Conservation (phyloP, 2,329 filamentous ascomycete genomes). For the Aspergillus novofumigatus region DNA sequence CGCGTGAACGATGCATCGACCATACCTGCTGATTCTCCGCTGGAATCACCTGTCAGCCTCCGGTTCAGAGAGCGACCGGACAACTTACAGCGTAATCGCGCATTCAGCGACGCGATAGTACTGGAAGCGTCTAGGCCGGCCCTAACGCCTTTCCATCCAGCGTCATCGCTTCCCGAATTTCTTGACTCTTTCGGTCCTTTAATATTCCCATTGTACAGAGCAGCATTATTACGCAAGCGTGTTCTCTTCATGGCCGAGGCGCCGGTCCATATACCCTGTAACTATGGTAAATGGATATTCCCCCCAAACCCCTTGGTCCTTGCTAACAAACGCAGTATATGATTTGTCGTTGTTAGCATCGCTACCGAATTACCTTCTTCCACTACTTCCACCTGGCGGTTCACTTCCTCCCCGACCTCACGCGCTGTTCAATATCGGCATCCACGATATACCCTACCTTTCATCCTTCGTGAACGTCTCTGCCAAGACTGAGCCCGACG, state of each 20-base stretch:
- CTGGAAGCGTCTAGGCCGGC: constrained; percentile 48
- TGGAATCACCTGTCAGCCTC: constrained; percentile 50
- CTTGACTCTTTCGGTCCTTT: constrained; percentile 84
- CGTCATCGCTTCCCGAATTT: constrained; percentile 72
- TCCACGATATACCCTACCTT: constrained; percentile 84
- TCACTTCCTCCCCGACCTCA: constrained; percentile 62
- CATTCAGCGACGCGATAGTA: constrained; percentile 41
- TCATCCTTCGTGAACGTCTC: constrained; percentile 57
- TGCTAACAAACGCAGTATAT: constrained; percentile 62
- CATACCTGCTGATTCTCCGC: constrained; percentile 43
- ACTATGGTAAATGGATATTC: constrained; percentile 69
- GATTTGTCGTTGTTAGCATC: constrained; percentile 89
- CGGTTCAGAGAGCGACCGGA: constrained; percentile 45
- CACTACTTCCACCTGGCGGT: constrained; percentile 61
- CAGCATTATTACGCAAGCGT: constrained; percentile 78
- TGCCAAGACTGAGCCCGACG: constrained; percentile 36
- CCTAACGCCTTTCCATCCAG: constrained; percentile 77
- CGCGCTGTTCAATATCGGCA: constrained; percentile 87
- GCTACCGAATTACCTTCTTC: constrained; percentile 69
- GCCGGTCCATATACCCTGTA: constrained; percentile 79
- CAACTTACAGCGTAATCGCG: constrained; percentile 28
- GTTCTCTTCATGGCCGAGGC: constrained; percentile 83
- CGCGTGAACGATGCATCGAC: constrained; percentile 36
- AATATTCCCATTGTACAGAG: constrained; percentile 85
- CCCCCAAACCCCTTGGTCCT: constrained; percentile 13